A percentile compares a stretch with the other conserved stretches of the same genome.
These are phyloP conservation scores for Thalassiosira mediterranea DNA, from an alignment of 352 stramenopile species.

Conservation along the genomic window DNA sequence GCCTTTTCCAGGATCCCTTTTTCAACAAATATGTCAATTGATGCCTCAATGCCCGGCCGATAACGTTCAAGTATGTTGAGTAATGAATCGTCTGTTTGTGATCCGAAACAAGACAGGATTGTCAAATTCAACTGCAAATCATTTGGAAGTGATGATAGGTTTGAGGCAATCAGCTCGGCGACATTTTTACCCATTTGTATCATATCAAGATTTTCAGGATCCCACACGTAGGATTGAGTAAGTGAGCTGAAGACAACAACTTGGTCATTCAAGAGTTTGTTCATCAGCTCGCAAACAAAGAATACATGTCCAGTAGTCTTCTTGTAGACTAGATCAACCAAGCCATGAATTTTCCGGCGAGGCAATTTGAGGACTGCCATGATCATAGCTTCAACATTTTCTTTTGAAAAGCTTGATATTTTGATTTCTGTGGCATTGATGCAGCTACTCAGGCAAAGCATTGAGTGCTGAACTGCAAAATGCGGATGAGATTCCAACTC, in stretches of 20 bases:
- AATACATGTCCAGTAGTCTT: slow-evolving; percentile 39
- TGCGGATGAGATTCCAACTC: too few species aligned
- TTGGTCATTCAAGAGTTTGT: slow-evolving; percentile 27
- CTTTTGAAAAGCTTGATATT: slow-evolving; percentile 20
- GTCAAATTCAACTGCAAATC: neutral
- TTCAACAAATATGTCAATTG: slow-evolving; percentile 3
- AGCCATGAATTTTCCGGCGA: slow-evolving; percentile 12
- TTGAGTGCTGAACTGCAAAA: too few species aligned
- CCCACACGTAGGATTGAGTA: slow-evolving; percentile 25
- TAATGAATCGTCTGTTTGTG: slow-evolving; percentile 14
- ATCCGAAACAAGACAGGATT: slow-evolving; percentile 35
- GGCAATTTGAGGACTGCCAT: slow-evolving; percentile 27
- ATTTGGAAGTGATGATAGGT: slow-evolving; percentile 16
- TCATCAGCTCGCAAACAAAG: slow-evolving; percentile 45
- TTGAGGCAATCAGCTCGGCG: slow-evolving; percentile 35
- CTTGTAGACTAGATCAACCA: slow-evolving; percentile 31
- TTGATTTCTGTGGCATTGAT: slow-evolving; percentile 20
- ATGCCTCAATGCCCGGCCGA: neutral
- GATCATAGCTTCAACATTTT: slow-evolving; percentile 28
- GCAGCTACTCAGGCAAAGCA: too few species aligned
- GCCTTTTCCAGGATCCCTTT: slow-evolving; percentile 3
- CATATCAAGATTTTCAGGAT: neutral
- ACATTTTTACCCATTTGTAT: slow-evolving; percentile 23
- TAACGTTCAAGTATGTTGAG: slow-evolving; percentile 11
- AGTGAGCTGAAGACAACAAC: slow-evolving; percentile 24